Evolutionary conservation across 768 basidiomycete genomes (phyloP), one percentile per base, ranked within the genome.

Genomic region (Pleurotus platypus): DNA sequence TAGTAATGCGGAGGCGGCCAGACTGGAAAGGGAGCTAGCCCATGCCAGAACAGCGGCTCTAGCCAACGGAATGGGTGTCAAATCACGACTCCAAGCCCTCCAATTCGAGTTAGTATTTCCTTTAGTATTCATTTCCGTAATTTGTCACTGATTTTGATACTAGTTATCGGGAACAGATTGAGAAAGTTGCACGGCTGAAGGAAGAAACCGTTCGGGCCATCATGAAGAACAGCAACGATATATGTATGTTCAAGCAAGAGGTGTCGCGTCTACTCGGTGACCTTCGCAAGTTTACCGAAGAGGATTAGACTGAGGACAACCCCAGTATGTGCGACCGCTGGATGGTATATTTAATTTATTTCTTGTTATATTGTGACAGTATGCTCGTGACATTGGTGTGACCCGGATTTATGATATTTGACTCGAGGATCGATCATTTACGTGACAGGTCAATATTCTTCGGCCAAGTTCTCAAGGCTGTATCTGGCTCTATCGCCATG

Each of bases 161-260:
- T 65, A 92, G 90, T 50, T 89, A 90, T 66, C 83, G 84, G 61
- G 90, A 92, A 64, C 90, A 92, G 64, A 71, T 89, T 11, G 89
- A 89, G 59, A 89, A 87, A 64, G 83, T 89, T 18, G 78, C 81
- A 47, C 81, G 89, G 49, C 66, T 92, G 26, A 87, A 84, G 61
- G 90, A 93, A 55, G 90, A 91, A 63, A 91, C 89, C 0, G 81
- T 90, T 46, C 83, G 89, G 0, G 87, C 86, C 15, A 90, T 93
- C 58, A 81, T 89, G 57, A 92, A 91, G 77, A 91, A 86, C 68
- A 88, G 87, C 63, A 89, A 87, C 60, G 91, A 92, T 60, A 89
- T 92, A 37, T 87, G 85, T 13, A 78, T 84, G 64, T 92, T 92
- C 76, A 91, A 91, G 70, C 82, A 87, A 55, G 87, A 87, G 58